Conservation (phyloP, 2,329 filamentous ascomycete species). For the Trichoderma sp. region DNA sequence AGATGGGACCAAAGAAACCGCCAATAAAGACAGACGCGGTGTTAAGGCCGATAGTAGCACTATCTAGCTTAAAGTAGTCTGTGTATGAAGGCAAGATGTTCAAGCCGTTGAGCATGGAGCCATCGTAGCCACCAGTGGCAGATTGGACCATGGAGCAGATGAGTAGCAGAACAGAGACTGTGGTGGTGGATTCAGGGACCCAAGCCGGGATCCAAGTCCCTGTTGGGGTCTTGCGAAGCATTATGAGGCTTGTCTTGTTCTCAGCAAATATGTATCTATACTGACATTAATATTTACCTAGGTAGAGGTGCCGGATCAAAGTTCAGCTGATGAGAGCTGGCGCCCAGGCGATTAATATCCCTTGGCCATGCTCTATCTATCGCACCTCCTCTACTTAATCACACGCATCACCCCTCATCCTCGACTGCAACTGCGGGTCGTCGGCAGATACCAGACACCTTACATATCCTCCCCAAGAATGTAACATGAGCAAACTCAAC, state of each 20-base stretch:
- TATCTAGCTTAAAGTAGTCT: conserved; percentile 53
- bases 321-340: not conserved
- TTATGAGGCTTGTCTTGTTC: not conserved
- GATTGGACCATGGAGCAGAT: conserved; percentile 46
- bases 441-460: not conserved
- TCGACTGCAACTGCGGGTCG: not conserved
- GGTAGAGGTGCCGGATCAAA: not conserved
- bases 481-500: not conserved
- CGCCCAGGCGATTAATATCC: not conserved
- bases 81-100: conserved; percentile 56
- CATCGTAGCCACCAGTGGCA: conserved; percentile 38
- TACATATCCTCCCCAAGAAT: not conserved
- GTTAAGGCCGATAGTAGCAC: conserved; percentile 51
- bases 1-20: conserved; percentile 42
- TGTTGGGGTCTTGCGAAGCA: conserved; percentile 28
- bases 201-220: conserved; percentile 47
- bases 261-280: not conserved
- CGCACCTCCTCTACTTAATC: not conserved
- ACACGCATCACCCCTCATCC: not conserved
- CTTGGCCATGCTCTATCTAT: not conserved
- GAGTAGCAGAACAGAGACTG: conserved; percentile 40
- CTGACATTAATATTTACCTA: too few species aligned
- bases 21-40: conserved; percentile 56
- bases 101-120: conserved; percentile 54
- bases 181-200: conserved; percentile 42